Evolutionary conservation across 1,284 basidiomycete species (phyloP), one percentile per base, ranked within the genome.

Genomic region (Fistulina hepatica): DNA sequence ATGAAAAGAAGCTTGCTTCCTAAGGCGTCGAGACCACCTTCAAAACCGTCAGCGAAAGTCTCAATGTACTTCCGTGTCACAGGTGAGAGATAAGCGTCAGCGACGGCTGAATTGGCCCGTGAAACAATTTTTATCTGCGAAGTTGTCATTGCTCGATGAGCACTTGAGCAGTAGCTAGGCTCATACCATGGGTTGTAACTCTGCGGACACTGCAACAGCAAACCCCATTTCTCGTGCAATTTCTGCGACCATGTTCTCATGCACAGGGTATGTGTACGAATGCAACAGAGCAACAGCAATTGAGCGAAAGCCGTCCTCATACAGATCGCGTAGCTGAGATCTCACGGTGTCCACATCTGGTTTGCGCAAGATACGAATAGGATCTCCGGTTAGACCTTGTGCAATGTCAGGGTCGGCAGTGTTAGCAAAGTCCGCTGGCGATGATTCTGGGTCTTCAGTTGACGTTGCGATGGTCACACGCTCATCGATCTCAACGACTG

Each of bases 61-160:
- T n/a, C n/a, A n/a, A n/a, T n/a, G n/a, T n/a, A n/a, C n/a, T n/a
- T n/a, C n/a, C n/a, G n/a, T n/a, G n/a, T n/a, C n/a, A n/a, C n/a
- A n/a, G 93, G 94, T 0, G 93, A 97, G 21, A 97, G 75, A 56
- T 98, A 98, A 2, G 94, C 95, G 51, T 98, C 94, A 0, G 92
- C 94, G 0, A 91, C 95, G 0, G 89, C 81, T 0, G 89, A 93
- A 3, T 86, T 80, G 1, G 91, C 94, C 5, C 94, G 81, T 1
- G 91, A 83, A 4, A 97, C 89, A 71, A 95, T 84, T 59, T 88
- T 88, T n/a, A n/a, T n/a, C n/a, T n/a, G n/a, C n/a, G n/a, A n/a
- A n/a, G n/a, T n/a, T n/a, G n/a, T n/a, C n/a, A n/a, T n/a, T n/a
- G n/a, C n/a, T n/a, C n/a, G n/a, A n/a, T n/a, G n/a, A n/a, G n/a